These are phyloP conservation scores for Pouteria campechiana DNA, from an alignment of 179 eudicot species.

Conservation along the genomic window DNA sequence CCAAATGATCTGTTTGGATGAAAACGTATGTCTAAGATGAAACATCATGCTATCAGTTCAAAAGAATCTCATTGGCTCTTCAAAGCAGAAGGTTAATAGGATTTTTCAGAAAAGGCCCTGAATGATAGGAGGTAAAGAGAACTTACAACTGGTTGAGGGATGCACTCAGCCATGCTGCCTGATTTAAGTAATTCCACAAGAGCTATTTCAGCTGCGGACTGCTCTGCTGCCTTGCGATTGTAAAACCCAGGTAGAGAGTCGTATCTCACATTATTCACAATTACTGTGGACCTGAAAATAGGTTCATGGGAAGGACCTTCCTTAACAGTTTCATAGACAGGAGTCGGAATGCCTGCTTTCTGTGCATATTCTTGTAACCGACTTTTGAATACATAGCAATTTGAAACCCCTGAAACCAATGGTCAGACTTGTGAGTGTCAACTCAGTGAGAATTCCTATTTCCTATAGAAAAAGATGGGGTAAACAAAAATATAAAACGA, in stretches of 20 bases:
- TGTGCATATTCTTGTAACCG: conserved; percentile 87
- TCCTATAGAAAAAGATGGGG: too few species aligned
- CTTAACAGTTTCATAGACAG: conserved; percentile 72
- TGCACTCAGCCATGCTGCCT: conserved; percentile 25
- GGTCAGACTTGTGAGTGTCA: too few species aligned
- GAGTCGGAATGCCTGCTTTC: conserved; percentile 62
- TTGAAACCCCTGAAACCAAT: conserved; percentile 66
- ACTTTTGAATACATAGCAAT: conserved; percentile 90
- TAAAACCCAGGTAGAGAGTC: conserved; percentile 77
- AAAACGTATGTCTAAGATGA: too few species aligned
- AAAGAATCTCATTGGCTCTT: too few species aligned
- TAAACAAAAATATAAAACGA: too few species aligned
- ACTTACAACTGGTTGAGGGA: conserved; percentile 78
- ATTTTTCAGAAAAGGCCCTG: too few species aligned
- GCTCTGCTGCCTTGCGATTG: conserved; percentile 97
- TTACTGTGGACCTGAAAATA: conserved; percentile 69
- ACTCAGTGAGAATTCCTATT: too few species aligned
- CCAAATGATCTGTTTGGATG: too few species aligned
- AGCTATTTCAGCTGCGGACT: conserved; percentile 98
- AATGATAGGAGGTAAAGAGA: neutral
- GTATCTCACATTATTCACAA: conserved; percentile 46
- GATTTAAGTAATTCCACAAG: conserved; percentile 43
- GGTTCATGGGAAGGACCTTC: conserved; percentile 98
- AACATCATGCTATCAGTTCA: too few species aligned
- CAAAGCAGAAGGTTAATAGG: too few species aligned